Evolutionary conservation across 169 alveolate species (phyloP), one percentile per base, ranked within the genome.

Genomic region (Gregarina niphandrodes): DNA sequence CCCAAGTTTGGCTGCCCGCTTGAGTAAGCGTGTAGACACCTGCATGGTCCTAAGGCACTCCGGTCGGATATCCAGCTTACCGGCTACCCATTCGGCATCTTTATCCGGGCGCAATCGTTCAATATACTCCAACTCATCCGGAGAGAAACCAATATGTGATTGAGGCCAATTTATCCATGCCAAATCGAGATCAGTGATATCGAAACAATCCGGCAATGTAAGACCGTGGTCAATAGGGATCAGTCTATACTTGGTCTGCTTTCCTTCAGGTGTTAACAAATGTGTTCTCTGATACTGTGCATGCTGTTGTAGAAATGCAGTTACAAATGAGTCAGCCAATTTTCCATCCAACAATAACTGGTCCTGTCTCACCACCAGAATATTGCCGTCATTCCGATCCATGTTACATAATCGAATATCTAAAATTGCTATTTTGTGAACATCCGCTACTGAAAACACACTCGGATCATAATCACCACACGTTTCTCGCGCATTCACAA

Each of bases 161-260:
- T 85, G 88, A 0, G 84, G 89, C 97, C 97, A 92, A 11, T 76
- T 84, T 57, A 76, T 80, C 98, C 98, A 92, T 11, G 84, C 91
- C 42, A 87, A 57, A 36, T 92, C 98, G 56, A 82, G 71, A 31
- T 84, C 82, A n/a, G 87, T 82, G 0, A 92, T 90, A 55, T 86
- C 95, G 22, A 88, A 64, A 28, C 69, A 80, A 57, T 85, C 95
- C 4, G 98, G 96, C 55, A 92, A 62, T 26, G 88, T 76, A 31
- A 86, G 59, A 0, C 97, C 96, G 66, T 92, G 97, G 58, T 92
- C 98, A 20, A 92, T 87, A n/a, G 98, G 98, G 11, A 92, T 73
- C 26, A 92, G 71, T 43, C 82, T 78, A 61, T 40, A 61, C 57
- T 61, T 61, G 3, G 71, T 48, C 18, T 44, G 56, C 34, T 54